A percentile compares a stretch with the other conserved stretches of the same genome.
Conservation (phyloP, 1,139 yeast species). For the Debaryomyces udenii region DNA sequence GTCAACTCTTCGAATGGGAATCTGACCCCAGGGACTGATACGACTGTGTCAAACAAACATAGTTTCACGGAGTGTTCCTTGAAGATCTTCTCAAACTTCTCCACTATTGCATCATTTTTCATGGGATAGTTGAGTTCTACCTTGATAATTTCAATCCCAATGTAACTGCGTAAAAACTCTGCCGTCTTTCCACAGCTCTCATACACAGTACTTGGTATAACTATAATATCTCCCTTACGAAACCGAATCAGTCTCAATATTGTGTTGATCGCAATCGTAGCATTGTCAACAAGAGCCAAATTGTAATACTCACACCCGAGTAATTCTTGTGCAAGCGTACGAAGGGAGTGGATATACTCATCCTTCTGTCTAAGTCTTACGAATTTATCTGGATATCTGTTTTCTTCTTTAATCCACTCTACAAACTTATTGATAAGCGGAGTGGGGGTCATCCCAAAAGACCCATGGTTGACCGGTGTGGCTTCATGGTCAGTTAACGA, state of each 20-base stretch:
- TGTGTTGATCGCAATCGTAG: conserved; percentile 59
- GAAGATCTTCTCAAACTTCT: conserved; percentile 38
- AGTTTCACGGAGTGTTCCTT: conserved; percentile 31
- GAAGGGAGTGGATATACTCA: conserved; percentile 28
- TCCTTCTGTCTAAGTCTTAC: conserved; percentile 21
- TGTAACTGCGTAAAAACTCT: conserved; percentile 40
- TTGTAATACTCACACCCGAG: conserved; percentile 38
- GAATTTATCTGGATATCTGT: conserved; percentile 41
- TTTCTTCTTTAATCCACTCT: conserved; percentile 25
- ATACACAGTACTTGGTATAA: conserved; percentile 53
- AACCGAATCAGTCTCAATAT: conserved; percentile 56
- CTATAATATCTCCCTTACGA: conserved; percentile 50
- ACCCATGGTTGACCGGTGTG: conserved; percentile 56
- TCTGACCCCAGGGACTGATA: conserved; percentile 65
- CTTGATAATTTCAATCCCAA: conserved; percentile 49
- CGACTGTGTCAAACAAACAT: conserved; percentile 61
- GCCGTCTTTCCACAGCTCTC: conserved; percentile 57
- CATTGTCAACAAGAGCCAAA: conserved; percentile 53
- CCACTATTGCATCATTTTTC: conserved; percentile 49
- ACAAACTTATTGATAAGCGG: conserved; percentile 29
- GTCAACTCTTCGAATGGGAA: conserved; percentile 59
- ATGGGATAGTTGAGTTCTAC: conserved; percentile 54
- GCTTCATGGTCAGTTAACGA: conserved; percentile 36
- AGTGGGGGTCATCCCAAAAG: conserved; percentile 54
- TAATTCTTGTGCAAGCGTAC: conserved; percentile 29